Percentiles rank a stretch among this genome's conserved stretches.
phyloP scores from a whole-genome alignment of 2,329 filamentous ascomycete species.

The Colletotrichum lupini region DNA sequence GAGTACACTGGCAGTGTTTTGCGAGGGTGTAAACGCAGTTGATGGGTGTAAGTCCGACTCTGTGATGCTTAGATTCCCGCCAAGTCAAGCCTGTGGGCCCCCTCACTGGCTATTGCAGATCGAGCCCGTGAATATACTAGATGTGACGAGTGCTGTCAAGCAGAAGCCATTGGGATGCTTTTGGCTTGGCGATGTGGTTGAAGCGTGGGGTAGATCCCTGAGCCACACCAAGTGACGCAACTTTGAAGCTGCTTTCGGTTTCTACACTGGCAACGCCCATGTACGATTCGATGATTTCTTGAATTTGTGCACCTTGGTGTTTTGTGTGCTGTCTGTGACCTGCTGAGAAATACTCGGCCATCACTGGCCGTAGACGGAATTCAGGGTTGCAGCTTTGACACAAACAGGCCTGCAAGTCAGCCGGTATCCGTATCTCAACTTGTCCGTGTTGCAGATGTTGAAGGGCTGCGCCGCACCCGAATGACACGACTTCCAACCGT shows the following conservation, averaged over 20 bases:
- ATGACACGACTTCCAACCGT: neutral
- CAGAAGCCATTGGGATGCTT: neutral
- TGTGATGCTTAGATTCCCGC: neutral
- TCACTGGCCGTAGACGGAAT: slow-evolving; percentile 7
- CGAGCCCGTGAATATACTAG: neutral
- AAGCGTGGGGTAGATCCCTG: slow-evolving; percentile 6
- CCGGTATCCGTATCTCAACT: neutral
- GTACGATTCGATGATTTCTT: neutral
- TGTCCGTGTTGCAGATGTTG: neutral
- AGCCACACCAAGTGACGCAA: slow-evolving; percentile 26
- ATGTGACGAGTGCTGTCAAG: neutral
- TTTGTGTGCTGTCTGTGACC: slow-evolving; percentile 17
- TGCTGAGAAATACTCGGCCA: neutral
- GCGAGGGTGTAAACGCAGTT: neutral
- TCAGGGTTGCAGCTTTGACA: slow-evolving; percentile 13
- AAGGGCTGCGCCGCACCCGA: neutral
- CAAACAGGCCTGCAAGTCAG: neutral
- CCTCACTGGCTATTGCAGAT: neutral
- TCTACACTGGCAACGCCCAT: neutral
- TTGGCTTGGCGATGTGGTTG: slow-evolving; percentile 7
- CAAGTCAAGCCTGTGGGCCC: neutral
- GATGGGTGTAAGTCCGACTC: neutral
- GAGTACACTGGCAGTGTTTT: neutral
- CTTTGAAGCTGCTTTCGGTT: slow-evolving; percentile 9
- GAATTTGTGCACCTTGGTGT: neutral